These are phyloP conservation scores for Aspergillus tanneri DNA, from an alignment of 2,329 filamentous ascomycete species.

Conservation along the genomic window DNA sequence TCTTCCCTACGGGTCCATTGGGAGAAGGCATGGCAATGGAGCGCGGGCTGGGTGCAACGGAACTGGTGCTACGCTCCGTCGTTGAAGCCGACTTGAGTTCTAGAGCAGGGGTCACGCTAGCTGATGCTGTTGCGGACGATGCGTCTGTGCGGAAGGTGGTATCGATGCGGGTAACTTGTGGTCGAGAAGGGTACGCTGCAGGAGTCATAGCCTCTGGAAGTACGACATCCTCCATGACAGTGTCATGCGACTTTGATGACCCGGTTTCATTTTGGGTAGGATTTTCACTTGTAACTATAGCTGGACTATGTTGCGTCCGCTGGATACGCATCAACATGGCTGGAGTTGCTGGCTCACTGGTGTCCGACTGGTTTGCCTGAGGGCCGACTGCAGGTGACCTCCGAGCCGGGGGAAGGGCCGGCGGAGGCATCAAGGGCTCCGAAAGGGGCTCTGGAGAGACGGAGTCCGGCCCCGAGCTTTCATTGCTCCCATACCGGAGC, in stretches of 20 bases:
- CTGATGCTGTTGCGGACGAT: conserved; percentile 61
- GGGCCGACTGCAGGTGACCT: conserved; percentile 42
- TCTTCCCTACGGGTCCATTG: conserved; percentile 42
- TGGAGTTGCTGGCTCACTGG: conserved; percentile 70
- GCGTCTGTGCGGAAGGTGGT: conserved; percentile 41
- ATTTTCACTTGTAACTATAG: conserved; percentile 35
- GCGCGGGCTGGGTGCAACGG: conserved; percentile 54
- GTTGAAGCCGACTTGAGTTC: conserved; percentile 37
- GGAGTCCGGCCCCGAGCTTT: conserved; percentile 49
- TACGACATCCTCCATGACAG: conserved; percentile 63
- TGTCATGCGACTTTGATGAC: conserved; percentile 50
- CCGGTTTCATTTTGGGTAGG: conserved; percentile 34
- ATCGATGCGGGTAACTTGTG: conserved; percentile 52
- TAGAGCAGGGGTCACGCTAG: conserved; percentile 58
- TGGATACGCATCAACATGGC: conserved; percentile 80
- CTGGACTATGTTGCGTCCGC: conserved; percentile 47
- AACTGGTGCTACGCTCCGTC: conserved; percentile 27
- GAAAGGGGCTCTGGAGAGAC: conserved; percentile 52
- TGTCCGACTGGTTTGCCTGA: conserved; percentile 28
- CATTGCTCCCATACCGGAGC: conserved; percentile 40
- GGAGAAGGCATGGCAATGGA: conserved; percentile 55
- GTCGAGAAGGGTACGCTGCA: conserved; percentile 41
- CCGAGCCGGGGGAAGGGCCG: conserved; percentile 44
- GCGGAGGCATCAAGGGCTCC: conserved; percentile 52
- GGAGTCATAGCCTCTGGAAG: conserved; percentile 70